Evolutionary conservation across 2,329 filamentous ascomycete species (phyloP), one percentile per base, ranked within the genome.

Genomic region (Capronia americana): DNA sequence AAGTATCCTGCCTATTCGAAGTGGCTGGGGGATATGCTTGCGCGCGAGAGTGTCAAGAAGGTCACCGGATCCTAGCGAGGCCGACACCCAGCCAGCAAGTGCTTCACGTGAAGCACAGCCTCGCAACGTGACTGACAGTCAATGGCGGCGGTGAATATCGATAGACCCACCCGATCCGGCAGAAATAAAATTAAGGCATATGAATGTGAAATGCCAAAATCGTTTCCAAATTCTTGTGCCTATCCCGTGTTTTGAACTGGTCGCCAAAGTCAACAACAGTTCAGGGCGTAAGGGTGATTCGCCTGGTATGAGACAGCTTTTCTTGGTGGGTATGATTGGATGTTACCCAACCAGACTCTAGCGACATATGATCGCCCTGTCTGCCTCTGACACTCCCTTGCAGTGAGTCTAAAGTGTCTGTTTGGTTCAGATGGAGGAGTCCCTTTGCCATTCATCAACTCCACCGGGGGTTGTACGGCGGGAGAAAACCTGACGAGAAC

Each of bases 1-100:
- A 55, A 55, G 28, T 55, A 55, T 55, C 24, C 53, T 20, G 53
- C 53, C 17, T 55, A 55, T n/a, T 30, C 24, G 11, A 55, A 55
- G 53, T 55, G 53, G 53, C 17, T 55, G 28, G 53, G n/a, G 28
- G 53, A 34, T 17, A 55, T 55, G 53, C 28, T 55, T 17, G 53
- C 53, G 12, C 6, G 53, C 17, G 53, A 55, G 4, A 55, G 53
- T 34, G 53, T 55, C 8, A 55, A 55, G 53, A 55, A 55, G 28
- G 28, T 55, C 28, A 30, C 14, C 0, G 53, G 26, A n/a, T 34
- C 24, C 20, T 51, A 51, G 48, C 3, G 5, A 24, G 10, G 23
- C 10, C 4, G 48, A 26, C 48, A 4, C 5, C 1, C 20, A 20
- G 46, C n/a, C 14, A n/a, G 17, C 11, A 17, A 17, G 38, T 2